Evolutionary conservation across 371 early-diverging fungal genomes (phyloP).

Genomic region (Mucor velutinosus): DNA sequence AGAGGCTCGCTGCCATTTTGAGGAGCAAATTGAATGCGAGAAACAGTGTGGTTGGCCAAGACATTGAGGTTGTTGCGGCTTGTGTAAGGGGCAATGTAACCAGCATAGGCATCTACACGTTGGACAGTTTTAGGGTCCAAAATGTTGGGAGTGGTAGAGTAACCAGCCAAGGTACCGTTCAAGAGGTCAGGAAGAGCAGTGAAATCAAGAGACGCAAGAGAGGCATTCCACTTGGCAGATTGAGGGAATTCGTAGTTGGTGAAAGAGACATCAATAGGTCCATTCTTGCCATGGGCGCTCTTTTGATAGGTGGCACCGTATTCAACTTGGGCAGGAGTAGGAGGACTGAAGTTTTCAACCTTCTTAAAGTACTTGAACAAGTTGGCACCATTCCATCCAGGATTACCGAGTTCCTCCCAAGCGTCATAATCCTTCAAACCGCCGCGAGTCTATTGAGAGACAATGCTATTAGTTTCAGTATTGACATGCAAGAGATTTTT

Average conservation of each 20-base stretch:
- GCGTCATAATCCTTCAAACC: slow-evolving; percentile 38
- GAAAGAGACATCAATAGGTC: slow-evolving; percentile 10
- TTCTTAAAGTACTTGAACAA: slow-evolving; percentile 23
- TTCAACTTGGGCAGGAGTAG: slow-evolving; percentile 2
- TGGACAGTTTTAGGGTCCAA: slow-evolving; percentile 12
- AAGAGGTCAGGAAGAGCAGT: slow-evolving; percentile 7
- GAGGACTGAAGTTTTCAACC: slow-evolving; percentile 17
- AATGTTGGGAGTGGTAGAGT: slow-evolving; percentile 20
- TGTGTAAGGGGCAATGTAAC: slow-evolving; percentile 7
- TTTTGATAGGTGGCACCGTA: slow-evolving; percentile 15
- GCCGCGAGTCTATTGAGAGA: slow-evolving; percentile 31
- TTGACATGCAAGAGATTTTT: no score
- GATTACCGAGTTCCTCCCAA: slow-evolving; percentile 34
- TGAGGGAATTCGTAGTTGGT: slow-evolving; percentile 16
- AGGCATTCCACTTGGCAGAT: slow-evolving; percentile 15
- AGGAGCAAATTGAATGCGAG: slow-evolving; percentile 7
- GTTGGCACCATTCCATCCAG: slow-evolving; percentile 28
- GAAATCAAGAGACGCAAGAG: slow-evolving; percentile 12
- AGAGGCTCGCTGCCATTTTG: background rate
- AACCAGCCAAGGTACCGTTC: slow-evolving; percentile 16
- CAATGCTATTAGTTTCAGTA: no score
- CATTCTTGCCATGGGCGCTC: slow-evolving; percentile 8
- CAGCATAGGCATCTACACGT: slow-evolving; percentile 14
- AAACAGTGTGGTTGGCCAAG: slow-evolving; percentile 15
- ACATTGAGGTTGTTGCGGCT: slow-evolving; percentile 7